Evolutionary conservation across 352 stramenopile species (phyloP).

Genomic region (Phytophthora nicotianae): DNA sequence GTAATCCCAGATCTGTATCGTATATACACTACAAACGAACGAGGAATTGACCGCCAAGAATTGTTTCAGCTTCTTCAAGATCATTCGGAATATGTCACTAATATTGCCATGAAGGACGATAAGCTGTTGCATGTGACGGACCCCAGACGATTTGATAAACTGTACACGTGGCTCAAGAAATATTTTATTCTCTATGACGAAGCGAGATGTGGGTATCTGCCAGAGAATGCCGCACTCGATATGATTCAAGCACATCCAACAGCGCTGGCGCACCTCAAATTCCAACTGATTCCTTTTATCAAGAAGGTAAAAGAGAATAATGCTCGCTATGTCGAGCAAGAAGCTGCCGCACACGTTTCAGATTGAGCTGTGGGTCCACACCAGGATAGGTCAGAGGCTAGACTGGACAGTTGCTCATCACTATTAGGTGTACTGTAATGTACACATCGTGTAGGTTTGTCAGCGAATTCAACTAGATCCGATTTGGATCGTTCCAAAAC

Average conservation of each 20-base stretch:
- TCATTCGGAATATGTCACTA: constrained; percentile 35
- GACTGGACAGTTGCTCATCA: too few relatives aligned
- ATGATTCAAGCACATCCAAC: constrained; percentile 54
- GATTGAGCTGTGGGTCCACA: constrained; percentile 2
- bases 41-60: constrained; percentile 58
- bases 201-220: constrained; percentile 40
- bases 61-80: constrained; percentile 65
- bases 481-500: too few relatives aligned
- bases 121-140: constrained; percentile 30
- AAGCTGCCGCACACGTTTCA: constrained; percentile 28
- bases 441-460: too few relatives aligned
- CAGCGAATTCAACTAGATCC: too few relatives aligned
- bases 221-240: constrained; percentile 38
- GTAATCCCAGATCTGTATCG: constrained; percentile 53
- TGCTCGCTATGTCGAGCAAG: constrained; percentile 48
- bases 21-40: constrained; percentile 60
- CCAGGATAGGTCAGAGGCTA: too few relatives aligned
- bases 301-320: constrained; percentile 55
- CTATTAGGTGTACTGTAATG: too few relatives aligned
- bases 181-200: constrained; percentile 57
- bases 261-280: constrained; percentile 46
- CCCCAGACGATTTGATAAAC: constrained; percentile 56
- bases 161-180: constrained; percentile 83
- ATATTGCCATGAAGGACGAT: constrained; percentile 24
- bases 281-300: constrained; percentile 55